phyloP scores from a whole-genome alignment of 441 rosid genomes.

The Lepidium campestre region DNA sequence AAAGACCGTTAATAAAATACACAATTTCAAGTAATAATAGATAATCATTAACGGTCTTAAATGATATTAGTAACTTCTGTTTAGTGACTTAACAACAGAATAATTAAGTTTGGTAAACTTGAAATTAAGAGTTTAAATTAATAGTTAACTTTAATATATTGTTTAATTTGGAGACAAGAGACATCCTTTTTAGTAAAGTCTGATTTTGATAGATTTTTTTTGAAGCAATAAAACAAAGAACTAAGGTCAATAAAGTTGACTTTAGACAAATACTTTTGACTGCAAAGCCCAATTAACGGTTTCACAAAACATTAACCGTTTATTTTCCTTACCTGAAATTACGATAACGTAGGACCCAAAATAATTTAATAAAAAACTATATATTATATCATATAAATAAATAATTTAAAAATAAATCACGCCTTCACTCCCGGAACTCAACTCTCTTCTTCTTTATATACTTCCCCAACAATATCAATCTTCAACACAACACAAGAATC shows the following conservation, averaged over 20 bases:
- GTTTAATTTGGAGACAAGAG: too few relatives aligned
- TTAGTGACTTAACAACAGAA: too few relatives aligned
- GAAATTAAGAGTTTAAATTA: too few relatives aligned
- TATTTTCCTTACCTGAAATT: slow-evolving; percentile 35
- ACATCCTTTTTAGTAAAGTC: too few relatives aligned
- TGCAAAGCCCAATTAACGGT: slow-evolving; percentile 14
- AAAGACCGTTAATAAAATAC: too few relatives aligned
- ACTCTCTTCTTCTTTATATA: slow-evolving; percentile 27
- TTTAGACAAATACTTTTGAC: slow-evolving; percentile 3
- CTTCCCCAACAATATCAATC: not conserved
- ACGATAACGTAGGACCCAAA: slow-evolving; percentile 41
- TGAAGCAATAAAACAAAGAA: too few relatives aligned
- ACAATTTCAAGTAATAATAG: too few relatives aligned
- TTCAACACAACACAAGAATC: slow-evolving; percentile 10
- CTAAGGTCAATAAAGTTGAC: slow-evolving; percentile 25
- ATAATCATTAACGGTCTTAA: too few relatives aligned
- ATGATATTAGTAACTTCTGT: too few relatives aligned
- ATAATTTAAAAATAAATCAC: slow-evolving; percentile 37
- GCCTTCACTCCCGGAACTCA: slow-evolving; percentile 54
- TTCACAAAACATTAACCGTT: slow-evolving; percentile 25
- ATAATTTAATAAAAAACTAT: slow-evolving; percentile 3
- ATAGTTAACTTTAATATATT: too few relatives aligned
- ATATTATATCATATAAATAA: slow-evolving; percentile 7
- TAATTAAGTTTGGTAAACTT: too few relatives aligned
- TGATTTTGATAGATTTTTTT: too few relatives aligned